A percentile compares a stretch with the other conserved stretches of the same genome.
phyloP scores from a whole-genome alignment of 2,329 filamentous ascomycete species.

The Hypocrella siamensis region DNA sequence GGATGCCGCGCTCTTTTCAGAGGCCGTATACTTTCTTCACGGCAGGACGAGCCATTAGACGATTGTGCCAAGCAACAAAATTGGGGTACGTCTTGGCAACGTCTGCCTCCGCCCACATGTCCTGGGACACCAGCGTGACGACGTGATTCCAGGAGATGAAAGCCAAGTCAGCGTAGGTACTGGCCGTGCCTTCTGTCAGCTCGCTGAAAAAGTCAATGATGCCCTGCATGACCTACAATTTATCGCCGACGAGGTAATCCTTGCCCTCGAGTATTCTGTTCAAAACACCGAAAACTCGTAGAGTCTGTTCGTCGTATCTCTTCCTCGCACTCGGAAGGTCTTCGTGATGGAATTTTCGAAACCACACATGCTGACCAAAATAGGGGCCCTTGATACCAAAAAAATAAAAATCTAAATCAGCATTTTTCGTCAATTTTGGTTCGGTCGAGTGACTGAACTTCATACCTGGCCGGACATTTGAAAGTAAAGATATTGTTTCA shows the following conservation, averaged over 20 bases:
- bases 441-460: not conserved
- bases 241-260: slow-evolving; percentile 19
- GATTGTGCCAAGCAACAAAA: slow-evolving; percentile 17
- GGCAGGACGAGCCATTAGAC: slow-evolving; percentile 14
- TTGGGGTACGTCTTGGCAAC: slow-evolving; percentile 18
- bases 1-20: slow-evolving; percentile 3
- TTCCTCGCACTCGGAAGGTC: slow-evolving; percentile 13
- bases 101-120: slow-evolving; percentile 9
- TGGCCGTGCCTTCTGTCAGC: slow-evolving; percentile 2
- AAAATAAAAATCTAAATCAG: not conserved
- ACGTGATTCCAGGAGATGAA: slow-evolving; percentile 16
- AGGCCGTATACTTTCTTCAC: slow-evolving; percentile 12
- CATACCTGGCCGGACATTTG: slow-evolving; percentile 20
- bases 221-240: slow-evolving; percentile 10
- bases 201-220: not conserved
- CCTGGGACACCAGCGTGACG: slow-evolving; percentile 5
- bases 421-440: not conserved
- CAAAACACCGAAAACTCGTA: slow-evolving; percentile 16
- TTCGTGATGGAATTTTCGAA: slow-evolving; percentile 12
- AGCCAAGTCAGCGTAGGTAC: slow-evolving; percentile 18
- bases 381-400: slow-evolving; percentile 15
- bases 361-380: slow-evolving; percentile 18
- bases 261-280: slow-evolving; percentile 16
- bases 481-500: slow-evolving; percentile 20
- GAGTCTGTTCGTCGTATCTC: slow-evolving; percentile 14